phyloP scores from a whole-genome alignment of 2,329 filamentous ascomycete species.

The Capronia americana region DNA sequence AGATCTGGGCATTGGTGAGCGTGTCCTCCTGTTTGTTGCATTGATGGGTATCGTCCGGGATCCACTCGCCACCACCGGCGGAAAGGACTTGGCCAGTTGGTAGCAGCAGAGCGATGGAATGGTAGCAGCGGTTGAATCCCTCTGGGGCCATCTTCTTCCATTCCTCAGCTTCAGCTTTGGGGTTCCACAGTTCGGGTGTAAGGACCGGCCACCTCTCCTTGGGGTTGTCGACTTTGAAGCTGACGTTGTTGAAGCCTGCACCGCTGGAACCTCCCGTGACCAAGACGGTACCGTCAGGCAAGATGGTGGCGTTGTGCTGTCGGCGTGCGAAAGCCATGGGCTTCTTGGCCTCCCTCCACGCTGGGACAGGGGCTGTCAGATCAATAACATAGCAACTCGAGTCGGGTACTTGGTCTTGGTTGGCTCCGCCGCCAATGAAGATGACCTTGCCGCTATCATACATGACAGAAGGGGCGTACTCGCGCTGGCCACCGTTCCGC shows the following conservation, averaged over 20 bases:
- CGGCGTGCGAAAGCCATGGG: background rate
- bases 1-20: constrained; percentile 3
- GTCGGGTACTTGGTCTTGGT: background rate
- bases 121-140: constrained; percentile 1
- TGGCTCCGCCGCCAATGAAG: background rate
- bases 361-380: background rate
- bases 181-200: background rate
- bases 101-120: constrained; percentile 3
- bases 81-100: background rate
- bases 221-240: background rate
- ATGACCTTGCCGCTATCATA: background rate
- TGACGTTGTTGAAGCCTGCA: background rate
- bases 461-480: background rate
- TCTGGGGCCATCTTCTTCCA: background rate
- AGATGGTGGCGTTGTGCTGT: constrained; percentile 7
- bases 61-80: constrained; percentile 1
- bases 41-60: background rate
- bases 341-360: background rate
- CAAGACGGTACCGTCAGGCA: constrained; percentile 1
- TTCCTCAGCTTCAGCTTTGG: background rate
- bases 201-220: background rate
- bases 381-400: background rate
- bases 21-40: background rate
- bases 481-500: background rate
- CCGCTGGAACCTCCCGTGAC: background rate